Evolutionary conservation across 2,329 filamentous ascomycete species (phyloP), one percentile per base, ranked within the genome.

Genomic region (Trichoderma sp.): DNA sequence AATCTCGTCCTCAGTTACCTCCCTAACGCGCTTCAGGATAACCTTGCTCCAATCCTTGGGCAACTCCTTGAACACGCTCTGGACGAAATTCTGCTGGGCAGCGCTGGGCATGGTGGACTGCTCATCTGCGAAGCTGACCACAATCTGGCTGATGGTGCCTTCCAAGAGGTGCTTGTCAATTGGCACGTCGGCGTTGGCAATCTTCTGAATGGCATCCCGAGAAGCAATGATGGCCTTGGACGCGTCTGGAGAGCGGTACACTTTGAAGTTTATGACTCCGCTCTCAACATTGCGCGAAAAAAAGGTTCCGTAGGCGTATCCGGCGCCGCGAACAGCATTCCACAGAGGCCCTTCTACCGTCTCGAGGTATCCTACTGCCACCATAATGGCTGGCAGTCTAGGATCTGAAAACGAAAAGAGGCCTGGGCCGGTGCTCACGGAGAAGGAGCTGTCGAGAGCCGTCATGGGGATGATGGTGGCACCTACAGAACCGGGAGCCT

Each of bases 271-370:
- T 61, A 97, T 81, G 59, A 92, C 87, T 3, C 94, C 95, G 1
- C 88, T 89, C 74, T 95, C 92, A 32, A 92, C 82, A 74, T 92
- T 91, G 54, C 91, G 89, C 53, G 85, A 85, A 75, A 98, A 97
- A 73, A 86, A 88, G 1, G 91, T 90, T 64, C 94, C 94, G 76
- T 99, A 99, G 0, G 95, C 95, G 63, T 98, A 89, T 53, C 95
- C 95, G 52, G 92, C 95, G 67, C 95, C 95, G 56, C 95, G 92
- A 58, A 98, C 92, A 0, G 93, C 92, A 70, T 91, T 91, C 94
- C 95, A 98, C 35, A 99, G 87, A 0, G 95, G 95, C 0, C 95
- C 95, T 79, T 99, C 95, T 19, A 96, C 91, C 1, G 93, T 90
- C 76, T 97, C 94, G 69, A 99, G 90, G 76, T 97, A 98, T 22